A percentile compares a stretch with the other conserved stretches of the same genome.
These are phyloP conservation scores for Apiospora sp. DNA, from an alignment of 2,329 filamentous ascomycete species.

Conservation along the genomic window DNA sequence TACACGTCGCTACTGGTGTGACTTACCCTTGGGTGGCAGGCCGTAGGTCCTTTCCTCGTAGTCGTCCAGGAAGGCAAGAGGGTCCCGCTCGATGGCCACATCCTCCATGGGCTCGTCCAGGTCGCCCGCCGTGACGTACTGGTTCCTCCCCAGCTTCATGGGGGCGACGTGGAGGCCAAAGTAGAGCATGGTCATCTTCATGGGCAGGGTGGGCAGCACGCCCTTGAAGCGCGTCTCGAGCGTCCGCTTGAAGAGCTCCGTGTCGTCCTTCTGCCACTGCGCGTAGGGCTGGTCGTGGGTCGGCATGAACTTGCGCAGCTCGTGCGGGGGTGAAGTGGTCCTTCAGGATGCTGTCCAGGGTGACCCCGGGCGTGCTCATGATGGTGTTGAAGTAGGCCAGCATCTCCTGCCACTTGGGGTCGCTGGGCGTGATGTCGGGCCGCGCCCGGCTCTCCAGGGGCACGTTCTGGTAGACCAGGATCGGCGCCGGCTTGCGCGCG, in stretches of 20 bases:
- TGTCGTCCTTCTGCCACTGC: conserved; percentile 42
- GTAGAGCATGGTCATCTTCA: conserved; percentile 56
- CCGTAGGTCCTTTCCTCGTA: conserved; percentile 31
- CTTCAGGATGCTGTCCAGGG: conserved; percentile 44
- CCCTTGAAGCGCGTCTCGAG: conserved; percentile 43
- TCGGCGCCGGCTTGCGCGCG: not conserved
- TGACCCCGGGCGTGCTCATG: conserved; percentile 34
- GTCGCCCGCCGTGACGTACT: conserved; percentile 20
- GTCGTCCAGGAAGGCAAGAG: conserved; percentile 36
- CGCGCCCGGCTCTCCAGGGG: conserved; percentile 35
- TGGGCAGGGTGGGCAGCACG: conserved; percentile 40
- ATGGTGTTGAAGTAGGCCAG: conserved; percentile 40
- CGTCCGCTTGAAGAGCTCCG: conserved; percentile 40
- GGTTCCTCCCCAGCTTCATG: conserved; percentile 38
- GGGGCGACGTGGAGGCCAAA: conserved; percentile 57
- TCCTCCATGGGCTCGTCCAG: conserved; percentile 31
- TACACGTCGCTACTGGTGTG: not conserved
- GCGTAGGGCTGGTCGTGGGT: conserved; percentile 39
- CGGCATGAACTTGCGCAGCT: conserved; percentile 43
- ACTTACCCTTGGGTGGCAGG: conserved; percentile 8
- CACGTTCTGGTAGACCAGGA: conserved; percentile 28
- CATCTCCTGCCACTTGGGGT: conserved; percentile 34
- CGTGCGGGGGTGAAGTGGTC: conserved; percentile 44
- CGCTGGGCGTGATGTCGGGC: conserved; percentile 30
- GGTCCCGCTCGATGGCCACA: conserved; percentile 26